Evolutionary conservation across 2,329 filamentous ascomycete species (phyloP), one percentile per base, ranked within the genome.

Genomic region (Neonectria ditissima): DNA sequence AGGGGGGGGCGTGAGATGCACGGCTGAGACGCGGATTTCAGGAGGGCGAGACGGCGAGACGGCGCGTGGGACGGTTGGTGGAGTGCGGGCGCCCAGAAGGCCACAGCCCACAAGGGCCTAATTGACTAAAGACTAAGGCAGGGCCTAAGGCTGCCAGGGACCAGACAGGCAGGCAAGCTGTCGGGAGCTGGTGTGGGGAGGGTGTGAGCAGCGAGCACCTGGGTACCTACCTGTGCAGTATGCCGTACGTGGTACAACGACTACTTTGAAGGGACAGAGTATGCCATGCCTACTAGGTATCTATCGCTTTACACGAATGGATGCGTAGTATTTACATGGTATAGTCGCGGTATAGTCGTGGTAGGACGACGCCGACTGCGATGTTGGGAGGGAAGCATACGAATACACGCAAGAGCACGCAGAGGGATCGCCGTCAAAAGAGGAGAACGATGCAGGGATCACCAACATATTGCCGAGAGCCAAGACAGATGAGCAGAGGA

Each of bases 11-110:
- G 28, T 47, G 47, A 32, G 47, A 73, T 73, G 71, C 71, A 73
- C 69, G 71, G 71, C 71, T 73, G 71, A 73, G 71, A 73, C 71
- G 71, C 71, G 68, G 68, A 73, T 69, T 72, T 73, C 71, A 73
- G 71, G 71, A 73, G 71, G 65, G 58, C 70, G 66, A 70, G 71
- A 73, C 71, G 65, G 58, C 70, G 68, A 70, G 67, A 70, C 66
- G 71, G 69, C 69, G 71, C 68, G 68, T 73, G 71, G 71, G 71
- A 72, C 71, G 71, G 69, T 73, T 68, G 65, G 71, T 72, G 71
- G 71, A 68, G 69, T 65, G 68, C 62, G 69, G 69, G 65, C 63
- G 67, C 57, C 63, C 55, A 56, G 67, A 58, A 64, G 60, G 69
- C n/a, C n/a, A n/a, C n/a, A n/a, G n/a, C n/a, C n/a, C n/a, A n/a